Base-by-base conservation (phyloP, 2,329 filamentous ascomycete genomes). In the Hypoxylon sp. region DNA sequence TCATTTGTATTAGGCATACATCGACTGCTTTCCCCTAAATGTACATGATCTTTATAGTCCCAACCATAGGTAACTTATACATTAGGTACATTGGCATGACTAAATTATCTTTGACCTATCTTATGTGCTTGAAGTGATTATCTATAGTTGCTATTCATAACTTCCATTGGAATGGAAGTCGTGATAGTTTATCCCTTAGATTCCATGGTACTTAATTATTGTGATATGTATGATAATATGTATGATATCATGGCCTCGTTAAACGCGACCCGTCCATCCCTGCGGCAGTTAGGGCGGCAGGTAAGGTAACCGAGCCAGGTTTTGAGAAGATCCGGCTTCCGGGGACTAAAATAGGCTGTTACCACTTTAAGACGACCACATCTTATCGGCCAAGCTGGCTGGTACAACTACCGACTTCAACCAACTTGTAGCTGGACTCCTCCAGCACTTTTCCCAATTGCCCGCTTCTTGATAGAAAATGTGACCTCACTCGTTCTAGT, bases 341-440 rank as follows among this genome's bases (percentile, higher is more conserved):
- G 62, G 55, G 45, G 36, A 38, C 65, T 66, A 69, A 69, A 60
- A 63, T 63, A 66, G 52, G 32, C 23, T 67, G 36, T 45, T 48
- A 48, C 57, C 57, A n/a, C 52, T 48, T 52, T 58, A 49, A 51
- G 57, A 46, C 50, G 21, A 41, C 38, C 55, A 46, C 58, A 53
- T 52, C 28, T 51, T 55, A 55, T 45, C 52, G 41, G 17, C 41
- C 52, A 14, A 25, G 17, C 32, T 38, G 46, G 43, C 21, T 45
- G 14, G 41, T 49, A 38, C 19, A 58, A 38, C 52, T 14, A 52
- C 57, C 34, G 32, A 63, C 48, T 43, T 38, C 46, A 65, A 60
- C 48, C 28, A 30, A 30, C 30, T 45, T 60, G 21, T 17, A 67
- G 56, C 60, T 64, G 46, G 53, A 58, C 11, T 57, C 46, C 23